phyloP scores from a whole-genome alignment of 192 early-diverging fungal species.

The Neocallimastix lanati region DNA sequence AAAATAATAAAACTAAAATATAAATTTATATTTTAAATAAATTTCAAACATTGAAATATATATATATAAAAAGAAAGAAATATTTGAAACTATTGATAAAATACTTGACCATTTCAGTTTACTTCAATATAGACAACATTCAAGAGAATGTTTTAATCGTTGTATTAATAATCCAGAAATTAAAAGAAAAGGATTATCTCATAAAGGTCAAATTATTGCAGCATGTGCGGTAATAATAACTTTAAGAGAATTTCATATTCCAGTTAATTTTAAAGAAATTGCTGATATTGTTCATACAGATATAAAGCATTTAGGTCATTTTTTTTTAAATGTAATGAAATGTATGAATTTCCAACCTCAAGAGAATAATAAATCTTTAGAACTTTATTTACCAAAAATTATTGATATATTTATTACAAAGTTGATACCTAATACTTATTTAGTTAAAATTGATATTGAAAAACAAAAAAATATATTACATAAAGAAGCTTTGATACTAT shows the following conservation, averaged over 20 bases:
- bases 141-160: not conserved
- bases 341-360: not conserved
- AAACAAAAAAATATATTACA: not conserved
- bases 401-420: not conserved
- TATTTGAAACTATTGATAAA: not conserved
- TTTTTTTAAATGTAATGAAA: not conserved
- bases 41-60: no score
- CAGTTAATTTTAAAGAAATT: not conserved
- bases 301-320: not conserved
- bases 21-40: no score
- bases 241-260: not conserved
- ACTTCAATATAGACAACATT: not conserved
- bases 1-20: no score
- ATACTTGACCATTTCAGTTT: not conserved
- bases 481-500: not conserved
- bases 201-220: not conserved
- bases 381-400: not conserved
- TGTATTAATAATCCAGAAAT: not conserved
- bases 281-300: not conserved
- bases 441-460: not conserved
- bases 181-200: not conserved
- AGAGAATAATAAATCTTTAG: not conserved
- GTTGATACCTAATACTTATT: not conserved
- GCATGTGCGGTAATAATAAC: not conserved
- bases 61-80: not conserved